Conservation (phyloP, 805 yeast genomes). For the Candida khao-thaluensis region DNA sequence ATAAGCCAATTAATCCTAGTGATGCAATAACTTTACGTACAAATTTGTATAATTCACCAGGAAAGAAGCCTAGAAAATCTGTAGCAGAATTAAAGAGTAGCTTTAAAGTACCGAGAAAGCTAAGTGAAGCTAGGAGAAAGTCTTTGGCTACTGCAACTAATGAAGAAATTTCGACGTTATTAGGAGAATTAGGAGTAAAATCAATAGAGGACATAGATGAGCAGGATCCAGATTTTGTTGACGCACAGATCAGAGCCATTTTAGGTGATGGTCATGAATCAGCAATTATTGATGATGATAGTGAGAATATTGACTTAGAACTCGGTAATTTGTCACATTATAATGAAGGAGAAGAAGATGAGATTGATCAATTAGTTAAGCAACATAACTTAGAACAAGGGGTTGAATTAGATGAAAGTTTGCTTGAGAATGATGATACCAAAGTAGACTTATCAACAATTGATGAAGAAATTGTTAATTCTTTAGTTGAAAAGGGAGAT, state of each 20-base stretch:
- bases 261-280: slow-evolving; percentile 28
- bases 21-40: slow-evolving; percentile 60
- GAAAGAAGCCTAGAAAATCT: slow-evolving; percentile 4
- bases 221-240: slow-evolving; percentile 26
- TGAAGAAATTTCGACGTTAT: slow-evolving; percentile 38
- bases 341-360: slow-evolving; percentile 33
- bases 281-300: slow-evolving; percentile 21
- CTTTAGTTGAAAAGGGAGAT: background rate
- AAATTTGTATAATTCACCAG: slow-evolving; percentile 34
- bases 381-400: slow-evolving; percentile 37
- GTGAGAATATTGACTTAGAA: slow-evolving; percentile 1
- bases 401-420: slow-evolving; percentile 24
- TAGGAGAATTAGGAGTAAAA: slow-evolving; percentile 36
- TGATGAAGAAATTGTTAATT: slow-evolving; percentile 41
- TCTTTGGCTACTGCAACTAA: slow-evolving; percentile 37
- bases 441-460: slow-evolving; percentile 28
- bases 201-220: slow-evolving; percentile 30
- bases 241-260: slow-evolving; percentile 32
- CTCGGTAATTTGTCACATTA: slow-evolving; percentile 8
- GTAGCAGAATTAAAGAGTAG: slow-evolving; percentile 2
- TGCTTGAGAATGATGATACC: slow-evolving; percentile 11
- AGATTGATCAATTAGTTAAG: slow-evolving; percentile 33
- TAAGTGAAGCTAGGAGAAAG: slow-evolving; percentile 38
- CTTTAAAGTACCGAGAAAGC: slow-evolving; percentile 22
- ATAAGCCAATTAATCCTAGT: slow-evolving; percentile 53